Evolutionary conservation across 1,284 basidiomycete species (phyloP).

Genomic region (Ceratobasidium sp.): DNA sequence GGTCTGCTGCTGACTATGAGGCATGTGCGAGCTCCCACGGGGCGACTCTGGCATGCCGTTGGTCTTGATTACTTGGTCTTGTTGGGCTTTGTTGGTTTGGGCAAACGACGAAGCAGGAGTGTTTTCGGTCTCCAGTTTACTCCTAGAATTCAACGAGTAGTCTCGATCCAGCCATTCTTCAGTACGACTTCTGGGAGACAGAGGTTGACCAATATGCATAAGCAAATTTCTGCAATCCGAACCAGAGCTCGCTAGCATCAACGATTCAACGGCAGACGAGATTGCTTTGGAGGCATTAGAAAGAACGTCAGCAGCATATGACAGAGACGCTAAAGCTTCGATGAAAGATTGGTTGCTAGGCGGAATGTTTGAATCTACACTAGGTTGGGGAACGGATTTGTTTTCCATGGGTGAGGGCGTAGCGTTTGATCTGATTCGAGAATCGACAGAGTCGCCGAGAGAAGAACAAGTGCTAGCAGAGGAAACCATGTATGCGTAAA

Average conservation of each 20-base stretch:
- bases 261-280: conserved; percentile 1
- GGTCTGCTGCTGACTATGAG: no score
- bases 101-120: no score
- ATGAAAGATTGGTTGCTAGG: not conserved
- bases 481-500: not conserved
- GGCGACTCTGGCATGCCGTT: no score
- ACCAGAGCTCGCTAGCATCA: not conserved
- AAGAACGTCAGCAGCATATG: conserved; percentile 13
- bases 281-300: conserved; percentile 17
- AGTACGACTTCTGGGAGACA: not conserved
- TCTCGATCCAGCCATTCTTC: not conserved
- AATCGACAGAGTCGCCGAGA: not conserved
- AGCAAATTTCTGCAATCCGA: not conserved
- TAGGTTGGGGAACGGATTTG: not conserved
- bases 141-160: conserved; percentile 12
- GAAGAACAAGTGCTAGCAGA: not conserved
- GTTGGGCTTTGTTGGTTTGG: not conserved
- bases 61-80: no score
- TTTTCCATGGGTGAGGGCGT: not conserved
- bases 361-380: not conserved
- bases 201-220: not conserved
- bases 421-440: not conserved
- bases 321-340: conserved; percentile 6
- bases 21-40: no score
- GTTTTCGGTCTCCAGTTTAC: no score